These are phyloP conservation scores for Stromatinia cepivora DNA, from an alignment of 2,329 filamentous ascomycete species.

Conservation along the genomic window DNA sequence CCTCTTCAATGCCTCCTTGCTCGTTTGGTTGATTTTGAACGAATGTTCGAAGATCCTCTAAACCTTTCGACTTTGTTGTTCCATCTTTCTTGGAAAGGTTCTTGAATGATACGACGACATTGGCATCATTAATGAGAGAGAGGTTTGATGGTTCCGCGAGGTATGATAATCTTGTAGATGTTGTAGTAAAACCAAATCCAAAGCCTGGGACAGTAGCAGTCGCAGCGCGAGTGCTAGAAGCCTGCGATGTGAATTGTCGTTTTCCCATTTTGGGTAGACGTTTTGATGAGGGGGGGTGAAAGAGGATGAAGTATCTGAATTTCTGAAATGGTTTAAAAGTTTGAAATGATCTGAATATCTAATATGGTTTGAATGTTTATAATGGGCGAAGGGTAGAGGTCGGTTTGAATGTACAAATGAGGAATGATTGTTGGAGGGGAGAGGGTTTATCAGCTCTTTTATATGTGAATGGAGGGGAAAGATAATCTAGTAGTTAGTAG, in stretches of 20 bases:
- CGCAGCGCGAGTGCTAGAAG: constrained; percentile 41
- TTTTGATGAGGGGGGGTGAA: background rate
- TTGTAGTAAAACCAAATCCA: constrained; percentile 40
- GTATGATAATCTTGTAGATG: constrained; percentile 69
- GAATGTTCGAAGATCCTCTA: constrained; percentile 78
- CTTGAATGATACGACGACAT: constrained; percentile 87
- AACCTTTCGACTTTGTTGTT: constrained; percentile 84
- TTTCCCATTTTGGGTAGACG: constrained; percentile 34
- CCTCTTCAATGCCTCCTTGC: constrained; percentile 69
- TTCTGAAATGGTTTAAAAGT: background rate
- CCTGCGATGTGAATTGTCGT: constrained; percentile 39
- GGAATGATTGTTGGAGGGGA: no score
- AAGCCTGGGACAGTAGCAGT: constrained; percentile 37
- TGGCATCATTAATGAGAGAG: constrained; percentile 72
- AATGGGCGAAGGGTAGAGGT: no score
- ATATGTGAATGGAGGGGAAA: background rate
- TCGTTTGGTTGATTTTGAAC: constrained; percentile 56
- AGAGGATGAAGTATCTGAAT: no score
- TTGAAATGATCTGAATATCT: background rate
- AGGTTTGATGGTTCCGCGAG: constrained; percentile 83
- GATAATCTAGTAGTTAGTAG: background rate
- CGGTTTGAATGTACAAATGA: no score
- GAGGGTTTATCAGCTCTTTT: no score
- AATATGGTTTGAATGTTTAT: no score
- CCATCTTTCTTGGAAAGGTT: constrained; percentile 90